Conservation (phyloP, 2,329 filamentous ascomycete genomes). For the Fusarium metavorans region DNA sequence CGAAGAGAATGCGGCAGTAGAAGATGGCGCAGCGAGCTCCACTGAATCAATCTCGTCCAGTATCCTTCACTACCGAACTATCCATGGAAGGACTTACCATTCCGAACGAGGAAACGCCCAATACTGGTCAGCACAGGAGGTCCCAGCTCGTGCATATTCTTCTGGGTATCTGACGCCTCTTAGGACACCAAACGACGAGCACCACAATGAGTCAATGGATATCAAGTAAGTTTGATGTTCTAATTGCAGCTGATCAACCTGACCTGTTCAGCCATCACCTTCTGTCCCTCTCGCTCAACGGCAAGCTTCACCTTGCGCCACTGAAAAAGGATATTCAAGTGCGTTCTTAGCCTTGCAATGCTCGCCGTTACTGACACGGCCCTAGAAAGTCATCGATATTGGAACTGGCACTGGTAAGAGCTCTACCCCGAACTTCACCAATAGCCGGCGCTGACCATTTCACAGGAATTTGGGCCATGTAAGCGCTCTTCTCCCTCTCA, state of each 20-base stretch:
- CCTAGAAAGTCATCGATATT: not conserved
- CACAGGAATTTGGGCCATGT: constrained; percentile 4
- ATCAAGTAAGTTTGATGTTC: constrained; percentile 6
- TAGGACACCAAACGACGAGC: constrained; percentile 10
- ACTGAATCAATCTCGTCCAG: constrained; percentile 7
- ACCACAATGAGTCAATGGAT: constrained; percentile 19
- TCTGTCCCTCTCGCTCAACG: not conserved
- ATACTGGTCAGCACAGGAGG: not conserved
- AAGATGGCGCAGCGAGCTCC: not conserved
- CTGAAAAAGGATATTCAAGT: not conserved
- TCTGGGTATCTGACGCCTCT: not conserved
- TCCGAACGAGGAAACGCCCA: not conserved
- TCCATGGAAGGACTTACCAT: constrained; percentile 14
- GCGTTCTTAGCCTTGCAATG: not conserved
- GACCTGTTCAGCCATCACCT: not conserved
- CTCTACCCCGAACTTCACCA: not conserved
- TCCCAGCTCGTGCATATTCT: too few relatives aligned
- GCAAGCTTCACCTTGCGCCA: not conserved
- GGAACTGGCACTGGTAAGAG: not conserved
- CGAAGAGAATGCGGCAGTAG: not conserved
- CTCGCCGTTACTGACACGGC: fast-evolving
- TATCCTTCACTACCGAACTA: not conserved
- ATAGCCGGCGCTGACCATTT: not conserved
- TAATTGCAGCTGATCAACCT: not conserved
- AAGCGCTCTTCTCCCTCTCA: not conserved